Evolutionary conservation across 257 asterid species (phyloP).

Genomic region (Scutellaria barbata): DNA sequence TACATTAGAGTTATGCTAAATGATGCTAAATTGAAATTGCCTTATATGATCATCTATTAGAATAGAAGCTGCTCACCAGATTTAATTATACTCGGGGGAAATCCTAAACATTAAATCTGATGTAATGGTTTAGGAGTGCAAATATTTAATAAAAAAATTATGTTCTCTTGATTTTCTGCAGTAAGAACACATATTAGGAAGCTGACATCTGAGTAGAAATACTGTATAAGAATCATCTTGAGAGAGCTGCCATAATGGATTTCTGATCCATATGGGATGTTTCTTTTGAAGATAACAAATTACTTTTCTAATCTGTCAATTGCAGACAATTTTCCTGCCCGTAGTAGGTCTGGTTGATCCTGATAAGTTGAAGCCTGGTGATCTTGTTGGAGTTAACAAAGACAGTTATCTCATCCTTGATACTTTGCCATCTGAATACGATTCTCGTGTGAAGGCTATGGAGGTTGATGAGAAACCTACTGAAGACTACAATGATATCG

Average conservation of each 20-base stretch:
- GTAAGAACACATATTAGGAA: slow-evolving; percentile 8
- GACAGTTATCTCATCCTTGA: slow-evolving; percentile 95
- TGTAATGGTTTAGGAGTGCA: background rate
- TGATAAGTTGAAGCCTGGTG: slow-evolving; percentile 91
- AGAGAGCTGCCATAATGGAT: background rate
- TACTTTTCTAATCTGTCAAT: slow-evolving; percentile 19
- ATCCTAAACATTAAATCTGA: background rate
- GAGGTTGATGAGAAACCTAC: slow-evolving; percentile 99
- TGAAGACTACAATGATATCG: slow-evolving; percentile 94
- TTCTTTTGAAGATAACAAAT: background rate
- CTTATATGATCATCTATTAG: background rate
- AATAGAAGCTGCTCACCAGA: background rate
- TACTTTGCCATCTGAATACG: slow-evolving; percentile 94
- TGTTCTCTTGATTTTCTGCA: background rate
- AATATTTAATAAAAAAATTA: background rate
- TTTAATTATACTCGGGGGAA: background rate
- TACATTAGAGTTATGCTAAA: background rate
- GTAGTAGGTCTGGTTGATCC: slow-evolving; percentile 98
- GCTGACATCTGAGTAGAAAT: background rate
- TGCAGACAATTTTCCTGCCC: slow-evolving; percentile 94
- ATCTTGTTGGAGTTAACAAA: slow-evolving; percentile 97
- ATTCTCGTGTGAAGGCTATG: slow-evolving; percentile 98
- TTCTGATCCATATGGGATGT: slow-evolving; percentile 18
- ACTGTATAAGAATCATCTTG: background rate
- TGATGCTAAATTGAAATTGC: background rate